A percentile compares a stretch with the other conserved stretches of the same genome.
Evolutionary conservation across 805 yeast species (phyloP).

Genomic region (Blastobotrys parvus): DNA sequence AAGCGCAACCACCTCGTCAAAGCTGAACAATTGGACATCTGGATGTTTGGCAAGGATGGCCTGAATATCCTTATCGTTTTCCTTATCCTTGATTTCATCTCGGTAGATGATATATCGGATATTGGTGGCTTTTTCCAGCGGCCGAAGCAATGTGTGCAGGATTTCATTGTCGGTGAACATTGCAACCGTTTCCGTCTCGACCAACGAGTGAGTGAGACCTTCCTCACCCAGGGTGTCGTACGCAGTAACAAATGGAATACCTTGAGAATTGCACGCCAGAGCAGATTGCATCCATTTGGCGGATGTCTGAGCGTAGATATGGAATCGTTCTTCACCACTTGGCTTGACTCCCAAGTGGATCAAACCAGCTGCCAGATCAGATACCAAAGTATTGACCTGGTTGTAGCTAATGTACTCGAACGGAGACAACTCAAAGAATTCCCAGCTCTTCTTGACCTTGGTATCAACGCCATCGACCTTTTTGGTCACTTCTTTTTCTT

Average conservation of each 20-base stretch:
- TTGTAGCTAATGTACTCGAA: slow-evolving; percentile 60
- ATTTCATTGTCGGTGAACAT: slow-evolving; percentile 79
- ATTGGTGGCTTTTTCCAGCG: slow-evolving; percentile 53
- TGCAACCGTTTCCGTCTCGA: slow-evolving; percentile 70
- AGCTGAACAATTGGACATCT: slow-evolving; percentile 58
- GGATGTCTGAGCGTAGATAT: slow-evolving; percentile 82
- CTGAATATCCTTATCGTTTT: slow-evolving; percentile 45
- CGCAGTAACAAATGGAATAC: slow-evolving; percentile 86
- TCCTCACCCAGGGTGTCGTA: slow-evolving; percentile 90
- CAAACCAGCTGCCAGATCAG: slow-evolving; percentile 66
- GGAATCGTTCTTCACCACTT: slow-evolving; percentile 51
- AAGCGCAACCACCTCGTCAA: slow-evolving; percentile 53
- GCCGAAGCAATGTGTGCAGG: slow-evolving; percentile 56
- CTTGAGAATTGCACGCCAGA: slow-evolving; percentile 67
- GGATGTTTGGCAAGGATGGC: slow-evolving; percentile 63
- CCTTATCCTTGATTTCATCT: slow-evolving; percentile 52
- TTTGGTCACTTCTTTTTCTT: slow-evolving; percentile 66
- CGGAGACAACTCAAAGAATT: slow-evolving; percentile 66
- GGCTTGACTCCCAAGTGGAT: slow-evolving; percentile 64
- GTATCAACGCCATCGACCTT: slow-evolving; percentile 65
- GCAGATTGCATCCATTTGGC: slow-evolving; percentile 86
- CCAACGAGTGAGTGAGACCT: slow-evolving; percentile 71
- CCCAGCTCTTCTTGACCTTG: slow-evolving; percentile 79
- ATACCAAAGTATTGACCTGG: slow-evolving; percentile 44
- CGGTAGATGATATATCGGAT: slow-evolving; percentile 66